These are phyloP conservation scores for Henningerozyma blattae DNA, from an alignment of 805 yeast genomes.

Conservation along the genomic window DNA sequence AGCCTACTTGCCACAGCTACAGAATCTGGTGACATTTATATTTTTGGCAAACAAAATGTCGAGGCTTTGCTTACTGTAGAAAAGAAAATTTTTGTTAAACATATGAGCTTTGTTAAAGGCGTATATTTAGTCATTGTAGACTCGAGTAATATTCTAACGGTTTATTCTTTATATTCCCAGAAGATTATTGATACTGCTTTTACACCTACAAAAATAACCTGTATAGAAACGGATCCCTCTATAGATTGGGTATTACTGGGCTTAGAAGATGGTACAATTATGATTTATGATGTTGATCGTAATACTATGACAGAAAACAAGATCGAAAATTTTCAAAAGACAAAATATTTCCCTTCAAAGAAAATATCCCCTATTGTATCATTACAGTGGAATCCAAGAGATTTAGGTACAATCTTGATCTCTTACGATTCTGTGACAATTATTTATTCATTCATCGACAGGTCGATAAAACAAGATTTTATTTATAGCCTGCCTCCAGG, in stretches of 20 bases:
- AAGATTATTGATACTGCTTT: constrained; percentile 46
- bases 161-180: constrained; percentile 59
- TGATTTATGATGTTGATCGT: constrained; percentile 73
- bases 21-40: constrained; percentile 54
- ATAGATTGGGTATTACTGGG: constrained; percentile 83
- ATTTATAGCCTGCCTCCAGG: constrained; percentile 53
- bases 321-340: constrained; percentile 60
- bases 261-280: constrained; percentile 56
- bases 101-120: constrained; percentile 63
- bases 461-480: constrained; percentile 41
- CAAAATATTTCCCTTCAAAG: constrained; percentile 41
- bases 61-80: constrained; percentile 50
- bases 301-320: constrained; percentile 52
- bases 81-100: constrained; percentile 37
- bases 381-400: constrained; percentile 80
- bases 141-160: constrained; percentile 43
- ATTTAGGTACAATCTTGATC: constrained; percentile 64
- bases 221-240: constrained; percentile 72
- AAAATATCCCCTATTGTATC: constrained; percentile 54
- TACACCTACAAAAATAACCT: constrained; percentile 55
- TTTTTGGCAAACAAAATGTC: constrained; percentile 76
- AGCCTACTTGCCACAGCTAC: constrained; percentile 76
- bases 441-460: constrained; percentile 52
- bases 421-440: constrained; percentile 62
- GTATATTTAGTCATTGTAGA: constrained; percentile 69